These are phyloP conservation scores for Cichorium intybus DNA, from an alignment of 140 eudicot genomes.

Conservation along the genomic window DNA sequence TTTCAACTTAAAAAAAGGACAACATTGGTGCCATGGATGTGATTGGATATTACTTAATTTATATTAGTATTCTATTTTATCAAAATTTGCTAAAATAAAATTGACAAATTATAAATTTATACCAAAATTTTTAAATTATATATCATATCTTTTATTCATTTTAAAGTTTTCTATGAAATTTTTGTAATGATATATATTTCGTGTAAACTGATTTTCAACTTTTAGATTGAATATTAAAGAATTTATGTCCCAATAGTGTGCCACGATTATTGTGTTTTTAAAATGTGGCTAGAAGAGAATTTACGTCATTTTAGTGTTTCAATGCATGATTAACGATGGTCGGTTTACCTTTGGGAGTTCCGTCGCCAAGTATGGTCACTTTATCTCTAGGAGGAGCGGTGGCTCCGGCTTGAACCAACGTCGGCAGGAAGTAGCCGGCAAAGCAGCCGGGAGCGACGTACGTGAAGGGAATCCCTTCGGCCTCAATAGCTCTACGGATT, in stretches of 20 bases:
- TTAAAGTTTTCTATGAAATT: no score
- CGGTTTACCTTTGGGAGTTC: conserved; percentile 63
- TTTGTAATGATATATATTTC: no score
- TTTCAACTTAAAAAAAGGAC: no score
- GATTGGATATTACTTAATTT: no score
- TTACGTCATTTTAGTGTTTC: not conserved
- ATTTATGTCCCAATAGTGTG: not conserved
- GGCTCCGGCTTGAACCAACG: conserved; percentile 58
- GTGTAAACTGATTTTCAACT: not conserved
- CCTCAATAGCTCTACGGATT: conserved; percentile 62
- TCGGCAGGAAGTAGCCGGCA: conserved; percentile 64
- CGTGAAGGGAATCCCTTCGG: conserved; percentile 64
- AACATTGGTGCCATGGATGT: no score
- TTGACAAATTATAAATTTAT: no score
- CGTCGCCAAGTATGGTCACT: conserved; percentile 62
- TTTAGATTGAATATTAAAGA: no score
- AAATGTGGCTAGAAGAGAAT: not conserved
- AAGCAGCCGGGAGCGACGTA: conserved; percentile 53
- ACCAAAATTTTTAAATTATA: no score
- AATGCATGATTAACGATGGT: not conserved
- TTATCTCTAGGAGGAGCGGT: conserved; percentile 70
- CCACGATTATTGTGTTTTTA: not conserved
- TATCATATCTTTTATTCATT: no score
- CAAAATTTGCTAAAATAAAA: no score
- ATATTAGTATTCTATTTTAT: no score